Conservation (phyloP, 2,329 filamentous ascomycete genomes). For the Phoma sp. region DNA sequence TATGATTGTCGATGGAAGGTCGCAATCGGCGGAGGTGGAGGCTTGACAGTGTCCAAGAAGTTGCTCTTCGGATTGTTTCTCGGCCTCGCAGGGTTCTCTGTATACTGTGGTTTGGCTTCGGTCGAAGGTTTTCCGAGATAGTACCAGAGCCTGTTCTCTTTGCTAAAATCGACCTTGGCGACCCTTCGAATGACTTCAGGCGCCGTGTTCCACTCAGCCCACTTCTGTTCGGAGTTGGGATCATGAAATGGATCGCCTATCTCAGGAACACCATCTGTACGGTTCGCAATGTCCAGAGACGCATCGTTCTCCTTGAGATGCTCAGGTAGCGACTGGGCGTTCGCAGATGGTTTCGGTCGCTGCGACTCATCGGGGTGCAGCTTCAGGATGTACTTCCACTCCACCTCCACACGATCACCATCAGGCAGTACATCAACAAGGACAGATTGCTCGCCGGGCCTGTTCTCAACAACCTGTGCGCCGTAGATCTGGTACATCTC, state of each 20-base stretch:
- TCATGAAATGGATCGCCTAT: constrained; percentile 57
- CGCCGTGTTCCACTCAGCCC: constrained; percentile 72
- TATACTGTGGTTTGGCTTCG: constrained; percentile 89
- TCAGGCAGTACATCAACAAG: constrained; percentile 84
- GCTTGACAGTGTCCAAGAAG: constrained; percentile 71
- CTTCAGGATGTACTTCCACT: constrained; percentile 84
- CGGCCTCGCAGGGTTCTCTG: constrained; percentile 71
- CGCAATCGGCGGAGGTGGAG: constrained; percentile 44
- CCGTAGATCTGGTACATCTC: constrained; percentile 91
- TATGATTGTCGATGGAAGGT: constrained; percentile 38
- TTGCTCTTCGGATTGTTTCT: constrained; percentile 72
- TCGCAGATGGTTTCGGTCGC: constrained; percentile 75
- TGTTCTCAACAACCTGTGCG: constrained; percentile 84
- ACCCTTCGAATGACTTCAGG: constrained; percentile 56
- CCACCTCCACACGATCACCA: constrained; percentile 79
- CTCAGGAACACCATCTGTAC: constrained; percentile 57
- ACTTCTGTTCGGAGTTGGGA: constrained; percentile 54
- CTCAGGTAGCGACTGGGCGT: constrained; percentile 72
- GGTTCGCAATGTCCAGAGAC: constrained; percentile 53
- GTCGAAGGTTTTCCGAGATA: constrained; percentile 88
- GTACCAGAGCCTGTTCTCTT: constrained; percentile 81
- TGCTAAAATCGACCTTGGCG: constrained; percentile 73
- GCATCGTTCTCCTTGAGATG: constrained; percentile 56
- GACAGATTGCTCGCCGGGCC: constrained; percentile 74
- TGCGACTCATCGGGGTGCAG: constrained; percentile 73